Base-by-base conservation (phyloP, 352 stramenopile species). In the Phytophthora constricta region DNA sequence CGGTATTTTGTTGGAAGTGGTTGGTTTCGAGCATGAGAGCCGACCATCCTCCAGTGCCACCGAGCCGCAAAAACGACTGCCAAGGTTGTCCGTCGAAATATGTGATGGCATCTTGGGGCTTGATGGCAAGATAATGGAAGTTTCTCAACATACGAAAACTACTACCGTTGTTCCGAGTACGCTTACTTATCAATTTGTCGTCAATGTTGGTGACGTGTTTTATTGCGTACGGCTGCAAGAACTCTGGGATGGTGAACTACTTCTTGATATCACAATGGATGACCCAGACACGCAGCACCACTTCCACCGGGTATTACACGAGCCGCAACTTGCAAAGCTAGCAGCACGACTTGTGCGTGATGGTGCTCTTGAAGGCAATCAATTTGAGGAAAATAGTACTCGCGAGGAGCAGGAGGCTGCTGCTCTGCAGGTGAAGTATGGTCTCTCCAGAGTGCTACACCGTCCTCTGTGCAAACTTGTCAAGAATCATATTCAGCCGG, bases 191-290 rank as follows among this genome's bases (percentile, higher is more conserved):
- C 76, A 78, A 17, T 80, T 71, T 45, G 84, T 89, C 28, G 70
- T 88, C 1, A 72, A 76, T n/a, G 64, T 86, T 14, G 70, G 49
- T 22, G 68, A 75, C 0, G 59, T 76, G 0, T 91, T 88, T 59
- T 91, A 87, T 49, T 89, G 80, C 25, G 56, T 89, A 42, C 76
- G 74, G 4, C 74, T 89, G 43, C 76, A 86, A 61, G 82, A 91
- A 51, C 26, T 88, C 1, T 91, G 80, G 80, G 80, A 91, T 45
- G 80, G 73, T 11, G 82, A 91, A n/a, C 61, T 90, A 22, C 72
- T 84, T 56, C 69, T 91, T 1, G 72, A 79, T 20, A 67, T 91
- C 26, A 74, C 62, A 0, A 86, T 89, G 72, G 80, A 89, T 48
- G 77, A 90, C 45, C 77, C 80, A 0, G 80, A 90, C 28, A 66